Percentiles rank a stretch among this genome's conserved stretches.
Conservation (phyloP, 2,329 filamentous ascomycete genomes). For the Penicillium sp. region DNA sequence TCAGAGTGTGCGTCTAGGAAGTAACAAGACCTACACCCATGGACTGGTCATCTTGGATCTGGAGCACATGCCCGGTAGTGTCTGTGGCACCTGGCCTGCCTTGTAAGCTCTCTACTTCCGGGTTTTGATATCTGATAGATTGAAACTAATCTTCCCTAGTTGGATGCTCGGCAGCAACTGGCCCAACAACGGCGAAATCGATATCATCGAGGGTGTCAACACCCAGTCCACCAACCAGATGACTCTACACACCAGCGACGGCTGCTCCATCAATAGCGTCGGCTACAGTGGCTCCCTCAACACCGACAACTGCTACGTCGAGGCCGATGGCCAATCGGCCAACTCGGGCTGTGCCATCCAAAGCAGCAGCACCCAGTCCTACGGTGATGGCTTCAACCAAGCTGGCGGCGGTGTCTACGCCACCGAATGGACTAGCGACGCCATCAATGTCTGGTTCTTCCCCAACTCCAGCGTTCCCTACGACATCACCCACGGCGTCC, state of each 20-base stretch:
- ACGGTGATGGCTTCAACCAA: constrained; percentile 67
- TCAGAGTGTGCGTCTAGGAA: constrained; percentile 65
- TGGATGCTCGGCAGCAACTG: constrained; percentile 63
- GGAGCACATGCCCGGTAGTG: constrained; percentile 65
- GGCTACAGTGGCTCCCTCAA: constrained; percentile 48
- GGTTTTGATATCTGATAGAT: too few relatives aligned
- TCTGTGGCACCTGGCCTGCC: constrained; percentile 70
- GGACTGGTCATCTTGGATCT: constrained; percentile 70
- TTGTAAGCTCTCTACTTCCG: constrained; percentile 29
- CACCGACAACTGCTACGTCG: constrained; percentile 56
- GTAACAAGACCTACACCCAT: constrained; percentile 58
- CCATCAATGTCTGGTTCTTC: constrained; percentile 81
- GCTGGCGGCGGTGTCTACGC: constrained; percentile 67
- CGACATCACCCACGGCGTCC: constrained; percentile 57
- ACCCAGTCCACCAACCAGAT: constrained; percentile 55
- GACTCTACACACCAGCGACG: constrained; percentile 62
- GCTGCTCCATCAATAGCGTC: constrained; percentile 54
- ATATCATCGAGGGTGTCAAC: constrained; percentile 76
- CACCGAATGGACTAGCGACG: constrained; percentile 67
- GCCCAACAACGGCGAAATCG: constrained; percentile 69
- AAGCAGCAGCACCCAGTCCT: constrained; percentile 50
- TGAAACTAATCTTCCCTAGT: neutral
- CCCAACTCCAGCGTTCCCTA: constrained; percentile 60
- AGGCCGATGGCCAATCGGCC: constrained; percentile 39
- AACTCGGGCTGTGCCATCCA: constrained; percentile 58